Conservation (phyloP, 495 filamentous ascomycete species). For the Rhypophila decipiens region DNA sequence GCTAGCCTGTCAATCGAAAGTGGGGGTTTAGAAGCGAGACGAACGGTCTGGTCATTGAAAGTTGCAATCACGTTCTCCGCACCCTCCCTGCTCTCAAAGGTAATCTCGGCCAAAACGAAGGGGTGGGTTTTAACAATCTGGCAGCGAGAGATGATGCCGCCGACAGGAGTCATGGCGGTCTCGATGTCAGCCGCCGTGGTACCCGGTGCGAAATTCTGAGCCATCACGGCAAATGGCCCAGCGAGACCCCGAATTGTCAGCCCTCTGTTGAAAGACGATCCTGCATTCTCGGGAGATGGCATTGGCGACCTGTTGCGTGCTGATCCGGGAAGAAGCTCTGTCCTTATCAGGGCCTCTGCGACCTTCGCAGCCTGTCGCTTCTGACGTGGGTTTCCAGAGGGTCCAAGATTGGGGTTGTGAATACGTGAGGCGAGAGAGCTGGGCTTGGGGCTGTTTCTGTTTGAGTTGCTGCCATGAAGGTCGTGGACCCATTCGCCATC, state of each 20-base stretch:
- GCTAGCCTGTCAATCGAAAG: too few species aligned
- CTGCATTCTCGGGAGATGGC: not conserved
- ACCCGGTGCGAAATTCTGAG: slow-evolving; percentile 83
- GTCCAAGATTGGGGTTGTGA: slow-evolving; percentile 27
- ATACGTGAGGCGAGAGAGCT: slow-evolving; percentile 40
- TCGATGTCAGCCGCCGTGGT: slow-evolving; percentile 95
- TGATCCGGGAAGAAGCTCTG: slow-evolving; percentile 17
- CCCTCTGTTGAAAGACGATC: slow-evolving; percentile 29
- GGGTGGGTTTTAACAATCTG: slow-evolving; percentile 63
- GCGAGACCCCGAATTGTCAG: slow-evolving; percentile 76
- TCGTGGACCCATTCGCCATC: slow-evolving; percentile 56
- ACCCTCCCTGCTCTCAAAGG: slow-evolving; percentile 67
- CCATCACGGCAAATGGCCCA: slow-evolving; percentile 76
- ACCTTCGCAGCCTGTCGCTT: slow-evolving; percentile 28
- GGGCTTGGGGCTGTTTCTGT: slow-evolving; percentile 28
- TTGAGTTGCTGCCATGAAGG: slow-evolving; percentile 28
- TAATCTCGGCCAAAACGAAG: slow-evolving; percentile 78
- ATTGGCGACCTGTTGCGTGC: not conserved
- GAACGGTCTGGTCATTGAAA: slow-evolving; percentile 82
- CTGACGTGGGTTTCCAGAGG: slow-evolving; percentile 16
- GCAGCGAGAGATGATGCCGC: slow-evolving; percentile 66
- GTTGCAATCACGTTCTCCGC: slow-evolving; percentile 75
- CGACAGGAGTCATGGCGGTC: slow-evolving; percentile 67
- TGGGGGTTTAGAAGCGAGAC: slow-evolving; percentile 12
- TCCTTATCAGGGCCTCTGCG: slow-evolving; percentile 22